Base-by-base conservation (phyloP, 257 asterid species). In the Scutellaria galericulata region DNA sequence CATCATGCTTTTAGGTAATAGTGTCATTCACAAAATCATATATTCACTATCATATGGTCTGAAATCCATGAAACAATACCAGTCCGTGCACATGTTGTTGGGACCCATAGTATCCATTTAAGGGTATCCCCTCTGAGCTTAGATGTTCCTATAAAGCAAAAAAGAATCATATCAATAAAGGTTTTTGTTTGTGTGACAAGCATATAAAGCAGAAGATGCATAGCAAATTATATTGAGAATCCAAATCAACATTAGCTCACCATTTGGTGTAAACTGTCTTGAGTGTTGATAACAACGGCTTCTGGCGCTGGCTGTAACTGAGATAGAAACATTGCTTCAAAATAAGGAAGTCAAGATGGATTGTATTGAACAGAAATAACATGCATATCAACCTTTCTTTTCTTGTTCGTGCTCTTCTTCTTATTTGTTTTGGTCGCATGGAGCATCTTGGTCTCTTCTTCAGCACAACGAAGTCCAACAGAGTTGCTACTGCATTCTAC, bases 1-100 rank as follows among this genome's bases (percentile, higher is more conserved):
- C 60, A 15, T 74, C 70, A 42, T 58, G 61, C 68, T 66, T 58
- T 15, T 14, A 70, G 15, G 10, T 11, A 66, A 68, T 53, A 66
- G 6, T 48, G 63, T 14, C 57, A 20, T 57, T 58, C 46, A 53
- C 24, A 56, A 68, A 51, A 64, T 61, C 5, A 9, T 58, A 61
- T 45, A 61, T 53, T 7, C 12, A 39, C 41, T 31, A 20, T 57
- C 59, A 39, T 61, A 20, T 46, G 63, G 40, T 68, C 45, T 27
- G 47, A 50, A 47, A 61, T 69, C 47, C 77, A 68, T 41, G 65
- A 64, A 71, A 70, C 18, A 87, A 61, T 83, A 93, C 98, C 93
- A 91, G 79, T 56, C 98, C 99, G 56, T 87, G 96, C 74, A 89
- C 92, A 65, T 88, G 90, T 71, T 87, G 98, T 62, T 88, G 98